Evolutionary conservation across 108 stramenopile genomes (phyloP).

Genomic region (Discostella pseudostelligera): DNA sequence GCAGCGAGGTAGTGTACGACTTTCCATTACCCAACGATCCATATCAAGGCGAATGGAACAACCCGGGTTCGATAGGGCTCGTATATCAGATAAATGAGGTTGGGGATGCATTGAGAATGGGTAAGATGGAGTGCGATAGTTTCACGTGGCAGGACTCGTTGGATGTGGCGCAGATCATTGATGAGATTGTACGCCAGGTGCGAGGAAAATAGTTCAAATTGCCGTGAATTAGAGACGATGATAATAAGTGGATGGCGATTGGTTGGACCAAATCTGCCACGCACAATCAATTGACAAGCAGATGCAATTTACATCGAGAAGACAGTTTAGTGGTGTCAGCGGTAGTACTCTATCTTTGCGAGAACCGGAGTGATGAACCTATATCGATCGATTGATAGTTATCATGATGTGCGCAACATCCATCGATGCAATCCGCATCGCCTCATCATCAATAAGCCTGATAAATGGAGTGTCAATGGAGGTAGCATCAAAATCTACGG

Average conservation of each 20-base stretch:
- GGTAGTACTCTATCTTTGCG: too few species aligned
- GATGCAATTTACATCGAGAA: too few species aligned
- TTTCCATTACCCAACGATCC: constrained; percentile 55
- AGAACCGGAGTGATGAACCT: too few species aligned
- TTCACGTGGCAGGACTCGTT: constrained; percentile 48
- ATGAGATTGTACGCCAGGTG: constrained; percentile 44
- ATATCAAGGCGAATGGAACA: constrained; percentile 42
- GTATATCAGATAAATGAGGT: constrained; percentile 48
- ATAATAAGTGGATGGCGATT: not conserved
- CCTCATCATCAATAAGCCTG: too few species aligned
- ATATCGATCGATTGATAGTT: too few species aligned
- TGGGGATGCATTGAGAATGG: constrained; percentile 36
- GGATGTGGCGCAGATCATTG: constrained; percentile 45
- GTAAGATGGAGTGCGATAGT: constrained; percentile 33
- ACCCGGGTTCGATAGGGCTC: constrained; percentile 54
- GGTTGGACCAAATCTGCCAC: not conserved
- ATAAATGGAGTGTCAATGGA: too few species aligned
- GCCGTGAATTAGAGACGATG: not conserved
- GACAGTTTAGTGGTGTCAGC: too few species aligned
- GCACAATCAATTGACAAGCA: too few species aligned
- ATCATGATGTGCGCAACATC: too few species aligned
- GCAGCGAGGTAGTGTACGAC: constrained; percentile 23
- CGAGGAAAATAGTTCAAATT: constrained; percentile 1
- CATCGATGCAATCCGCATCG: too few species aligned
- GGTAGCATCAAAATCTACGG: too few species aligned